These are phyloP conservation scores for Puya raimondii DNA, from an alignment of 176 grass and related monocot species.

Conservation along the genomic window DNA sequence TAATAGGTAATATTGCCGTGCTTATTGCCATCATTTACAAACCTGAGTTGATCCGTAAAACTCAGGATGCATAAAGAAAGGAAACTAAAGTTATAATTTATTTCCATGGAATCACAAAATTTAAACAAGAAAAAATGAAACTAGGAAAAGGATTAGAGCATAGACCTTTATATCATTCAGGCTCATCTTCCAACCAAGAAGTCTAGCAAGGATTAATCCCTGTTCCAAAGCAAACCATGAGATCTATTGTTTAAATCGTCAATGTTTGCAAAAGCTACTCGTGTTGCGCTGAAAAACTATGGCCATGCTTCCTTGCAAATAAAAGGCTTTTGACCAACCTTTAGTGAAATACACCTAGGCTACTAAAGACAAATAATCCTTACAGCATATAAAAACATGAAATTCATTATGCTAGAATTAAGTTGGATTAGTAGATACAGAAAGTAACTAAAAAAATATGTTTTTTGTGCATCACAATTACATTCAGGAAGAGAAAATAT, in stretches of 20 bases:
- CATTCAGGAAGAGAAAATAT: not conserved
- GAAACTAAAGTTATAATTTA: not conserved
- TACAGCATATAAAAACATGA: not conserved
- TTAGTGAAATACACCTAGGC: not conserved
- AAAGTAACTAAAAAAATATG: not conserved
- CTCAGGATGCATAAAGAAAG: not conserved
- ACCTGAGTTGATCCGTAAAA: not conserved
- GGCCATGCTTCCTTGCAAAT: not conserved
- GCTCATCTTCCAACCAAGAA: constrained; percentile 55
- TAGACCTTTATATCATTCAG: constrained; percentile 77
- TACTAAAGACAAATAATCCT: not conserved
- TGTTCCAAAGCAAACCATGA: constrained; percentile 23
- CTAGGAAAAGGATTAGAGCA: not conserved
- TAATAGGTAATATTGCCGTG: not conserved
- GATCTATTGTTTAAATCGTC: not conserved
- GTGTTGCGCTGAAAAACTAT: not conserved
- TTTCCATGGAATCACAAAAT: not conserved
- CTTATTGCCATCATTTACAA: not conserved
- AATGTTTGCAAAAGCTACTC: not conserved
- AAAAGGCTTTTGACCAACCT: not conserved
- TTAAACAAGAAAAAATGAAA: not conserved
- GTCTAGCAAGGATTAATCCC: constrained; percentile 82
- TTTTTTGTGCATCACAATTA: no score
- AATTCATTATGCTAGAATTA: not conserved
- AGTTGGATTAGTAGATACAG: not conserved